Evolutionary conservation across 352 stramenopile genomes (phyloP), one percentile per base, ranked within the genome.

Genomic region (Pythium brachiatum): DNA sequence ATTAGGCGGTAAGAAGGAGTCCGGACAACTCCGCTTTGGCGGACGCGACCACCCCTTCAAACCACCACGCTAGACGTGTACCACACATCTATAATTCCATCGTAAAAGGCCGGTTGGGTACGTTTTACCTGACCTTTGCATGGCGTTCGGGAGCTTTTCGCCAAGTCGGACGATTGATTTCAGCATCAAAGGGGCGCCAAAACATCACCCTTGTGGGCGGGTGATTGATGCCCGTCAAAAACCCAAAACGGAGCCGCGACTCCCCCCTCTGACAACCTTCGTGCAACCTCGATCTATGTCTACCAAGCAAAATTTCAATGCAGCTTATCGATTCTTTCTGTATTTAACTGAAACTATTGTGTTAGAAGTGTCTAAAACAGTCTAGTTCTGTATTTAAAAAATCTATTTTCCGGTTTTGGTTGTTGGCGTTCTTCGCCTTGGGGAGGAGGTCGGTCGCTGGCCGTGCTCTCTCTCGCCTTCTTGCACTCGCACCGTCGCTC

Each of bases 1-100:
- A 7, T 68, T 95, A n/a, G 82, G 86, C 3, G 83, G 86, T 0
- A 71, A 70, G 15, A 93, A 93, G 62, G 80, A 95, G 70, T 93
- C 83, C 0, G 86, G 86, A 0, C 86, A 95, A 64, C 73, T 95
- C 9, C 86, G 86, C 43, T 95, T 95, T 68, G 86, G 86, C 7
- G 86, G 86, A 8, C 70, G 83, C 20, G 81, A 92, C 26, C 75
- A 73, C n/a, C 83, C 86, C 16, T 95, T 93, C 64, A 79, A 74
- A 20, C 75, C 78, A 9, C 75, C 81, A 60, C 53, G 58, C 26
- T 63, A 34, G 34, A 52, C 38, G 16, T 12, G 29, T 34, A 34
- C 29, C n/a, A 48, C 6, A 23, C 3, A 15, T 13, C 12, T 41
- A 16, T 21, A 26, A 48, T 48, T 26, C n/a, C 15, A 25, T 25